Conservation (phyloP, 2,329 filamentous ascomycete genomes). For the Didymella pomorum region DNA sequence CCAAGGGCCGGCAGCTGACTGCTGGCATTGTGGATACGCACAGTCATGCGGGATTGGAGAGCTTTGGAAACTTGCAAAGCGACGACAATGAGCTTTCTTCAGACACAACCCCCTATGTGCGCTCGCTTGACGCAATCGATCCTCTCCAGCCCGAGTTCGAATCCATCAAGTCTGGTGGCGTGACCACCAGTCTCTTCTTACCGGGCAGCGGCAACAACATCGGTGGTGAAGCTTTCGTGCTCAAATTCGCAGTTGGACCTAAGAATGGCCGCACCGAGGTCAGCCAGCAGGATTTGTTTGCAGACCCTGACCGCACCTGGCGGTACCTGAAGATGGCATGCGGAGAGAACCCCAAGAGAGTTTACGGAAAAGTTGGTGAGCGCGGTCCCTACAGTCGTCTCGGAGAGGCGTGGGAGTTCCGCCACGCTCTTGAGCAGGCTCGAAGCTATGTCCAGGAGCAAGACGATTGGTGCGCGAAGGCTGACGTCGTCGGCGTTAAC, state of each 20-base stretch:
- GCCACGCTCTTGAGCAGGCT: slow-evolving; percentile 72
- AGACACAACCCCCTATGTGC: slow-evolving; percentile 73
- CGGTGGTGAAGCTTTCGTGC: slow-evolving; percentile 72
- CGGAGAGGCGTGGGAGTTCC: slow-evolving; percentile 74
- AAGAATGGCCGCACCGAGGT: slow-evolving; percentile 70
- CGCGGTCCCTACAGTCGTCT: slow-evolving; percentile 60
- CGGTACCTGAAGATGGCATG: slow-evolving; percentile 81
- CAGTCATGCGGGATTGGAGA: slow-evolving; percentile 57
- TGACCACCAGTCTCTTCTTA: slow-evolving; percentile 72
- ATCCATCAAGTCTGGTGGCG: slow-evolving; percentile 76
- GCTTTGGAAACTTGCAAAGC: slow-evolving; percentile 62
- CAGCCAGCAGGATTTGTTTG: slow-evolving; percentile 60
- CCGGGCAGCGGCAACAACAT: slow-evolving; percentile 78
- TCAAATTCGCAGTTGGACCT: slow-evolving; percentile 45
- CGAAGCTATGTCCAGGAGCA: slow-evolving; percentile 64
- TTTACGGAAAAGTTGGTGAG: slow-evolving; percentile 58
- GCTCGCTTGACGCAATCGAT: slow-evolving; percentile 71
- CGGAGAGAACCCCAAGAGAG: slow-evolving; percentile 72
- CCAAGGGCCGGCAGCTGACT: slow-evolving; percentile 68
- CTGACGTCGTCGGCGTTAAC: slow-evolving; percentile 10
- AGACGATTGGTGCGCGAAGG: slow-evolving; percentile 69
- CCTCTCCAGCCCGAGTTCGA: slow-evolving; percentile 70
- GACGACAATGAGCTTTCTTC: slow-evolving; percentile 71
- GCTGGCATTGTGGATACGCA: slow-evolving; percentile 77
- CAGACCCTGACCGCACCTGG: slow-evolving; percentile 65